Percentiles rank a stretch among this genome's conserved stretches.
phyloP scores from a whole-genome alignment of 805 yeast species.

The Saturnispora serradocipensis region DNA sequence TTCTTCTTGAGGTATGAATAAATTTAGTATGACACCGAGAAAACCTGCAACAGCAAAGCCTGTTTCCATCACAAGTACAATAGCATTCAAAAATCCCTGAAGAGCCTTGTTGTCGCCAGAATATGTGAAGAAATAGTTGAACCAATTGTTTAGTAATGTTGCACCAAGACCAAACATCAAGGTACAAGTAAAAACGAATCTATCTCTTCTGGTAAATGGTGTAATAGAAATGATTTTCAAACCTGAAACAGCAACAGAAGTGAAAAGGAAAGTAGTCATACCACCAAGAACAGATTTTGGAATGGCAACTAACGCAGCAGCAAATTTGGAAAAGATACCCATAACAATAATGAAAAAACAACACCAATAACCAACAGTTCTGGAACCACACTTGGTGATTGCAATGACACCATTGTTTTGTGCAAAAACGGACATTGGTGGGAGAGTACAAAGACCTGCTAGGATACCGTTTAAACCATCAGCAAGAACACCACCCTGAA shows the following conservation, averaged over 20 bases:
- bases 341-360: slow-evolving; percentile 64
- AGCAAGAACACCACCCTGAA: slow-evolving; percentile 89
- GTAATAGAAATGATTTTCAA: slow-evolving; percentile 44
- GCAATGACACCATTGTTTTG: slow-evolving; percentile 94
- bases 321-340: slow-evolving; percentile 84
- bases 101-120: slow-evolving; percentile 35
- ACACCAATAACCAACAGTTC: slow-evolving; percentile 51
- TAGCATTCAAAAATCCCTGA: slow-evolving; percentile 43
- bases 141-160: slow-evolving; percentile 39
- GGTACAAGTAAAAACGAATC: slow-evolving; percentile 44
- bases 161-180: slow-evolving; percentile 46
- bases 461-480: slow-evolving; percentile 72
- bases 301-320: slow-evolving; percentile 80
- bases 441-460: slow-evolving; percentile 69
- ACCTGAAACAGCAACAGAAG: slow-evolving; percentile 53
- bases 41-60: slow-evolving; percentile 50
- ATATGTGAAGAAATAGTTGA: slow-evolving; percentile 41
- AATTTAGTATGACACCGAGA: slow-evolving; percentile 41
- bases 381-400: slow-evolving; percentile 83
- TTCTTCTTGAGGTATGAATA: slow-evolving; percentile 38
- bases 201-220: slow-evolving; percentile 48
- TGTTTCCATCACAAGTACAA: slow-evolving; percentile 46
- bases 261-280: slow-evolving; percentile 56
- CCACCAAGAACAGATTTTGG: slow-evolving; percentile 81
- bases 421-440: slow-evolving; percentile 91